phyloP scores from a whole-genome alignment of 2,329 filamentous ascomycete genomes.

The Botrytis galanthina region DNA sequence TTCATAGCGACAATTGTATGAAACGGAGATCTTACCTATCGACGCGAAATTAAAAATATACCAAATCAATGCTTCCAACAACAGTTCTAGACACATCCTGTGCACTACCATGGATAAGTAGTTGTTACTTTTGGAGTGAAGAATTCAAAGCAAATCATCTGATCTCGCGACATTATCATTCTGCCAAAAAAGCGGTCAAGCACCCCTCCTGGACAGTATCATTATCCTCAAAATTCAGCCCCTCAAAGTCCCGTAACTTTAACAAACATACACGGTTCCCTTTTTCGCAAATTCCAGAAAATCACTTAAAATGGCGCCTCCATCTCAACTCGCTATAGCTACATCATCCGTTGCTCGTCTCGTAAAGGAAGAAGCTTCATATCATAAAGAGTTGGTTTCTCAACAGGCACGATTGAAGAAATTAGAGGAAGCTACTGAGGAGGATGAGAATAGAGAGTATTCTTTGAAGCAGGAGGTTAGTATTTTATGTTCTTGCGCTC shows the following conservation, averaged over 20 bases:
- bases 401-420: conserved; percentile 71
- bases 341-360: conserved; percentile 78
- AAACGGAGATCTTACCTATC: not conserved
- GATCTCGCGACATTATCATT: not conserved
- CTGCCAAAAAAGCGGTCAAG: conserved; percentile 14
- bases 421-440: conserved; percentile 48
- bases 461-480: conserved; percentile 82
- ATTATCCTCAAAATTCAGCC: not conserved
- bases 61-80: not conserved
- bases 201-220: not conserved
- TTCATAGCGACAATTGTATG: not conserved
- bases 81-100: not conserved
- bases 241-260: not conserved
- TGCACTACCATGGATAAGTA: not conserved
- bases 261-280: not conserved
- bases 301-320: conserved; percentile 64
- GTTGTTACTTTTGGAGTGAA: not conserved
- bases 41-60: not conserved
- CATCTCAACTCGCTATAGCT: conserved; percentile 73
- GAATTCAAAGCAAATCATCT: not conserved
- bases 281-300: not conserved
- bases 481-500: conserved; percentile 13
- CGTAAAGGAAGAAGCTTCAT: conserved; percentile 87
- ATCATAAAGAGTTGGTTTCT: conserved; percentile 78
- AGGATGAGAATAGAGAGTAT: conserved; percentile 74